Evolutionary conservation across 306 rosid genomes (phyloP).

Genomic region (Corylus americana): DNA sequence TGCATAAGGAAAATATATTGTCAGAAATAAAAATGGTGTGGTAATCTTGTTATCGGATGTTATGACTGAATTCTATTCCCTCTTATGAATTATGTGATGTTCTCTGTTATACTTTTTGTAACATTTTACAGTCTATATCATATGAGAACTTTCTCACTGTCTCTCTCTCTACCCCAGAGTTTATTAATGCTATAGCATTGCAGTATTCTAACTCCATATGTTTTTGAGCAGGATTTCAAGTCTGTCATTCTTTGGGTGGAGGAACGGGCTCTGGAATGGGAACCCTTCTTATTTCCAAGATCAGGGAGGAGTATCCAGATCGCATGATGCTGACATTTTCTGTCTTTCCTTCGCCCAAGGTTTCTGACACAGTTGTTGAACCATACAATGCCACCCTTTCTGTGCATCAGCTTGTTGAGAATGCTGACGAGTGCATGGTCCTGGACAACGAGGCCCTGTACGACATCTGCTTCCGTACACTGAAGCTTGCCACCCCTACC

Average conservation of each 20-base stretch:
- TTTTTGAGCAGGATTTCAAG: slow-evolving; percentile 44
- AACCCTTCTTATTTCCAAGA: slow-evolving; percentile 57
- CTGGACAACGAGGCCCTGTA: slow-evolving; percentile 58
- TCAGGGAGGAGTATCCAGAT: slow-evolving; percentile 62
- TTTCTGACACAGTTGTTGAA: slow-evolving; percentile 55
- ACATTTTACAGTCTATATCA: neutral
- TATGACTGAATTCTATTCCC: neutral
- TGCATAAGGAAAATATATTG: neutral
- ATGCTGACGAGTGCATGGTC: slow-evolving; percentile 60
- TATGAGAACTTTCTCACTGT: neutral
- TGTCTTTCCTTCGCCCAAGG: slow-evolving; percentile 58
- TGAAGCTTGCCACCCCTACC: slow-evolving; percentile 54
- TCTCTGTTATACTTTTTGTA: neutral
- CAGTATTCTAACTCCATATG: neutral
- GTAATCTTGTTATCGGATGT: neutral
- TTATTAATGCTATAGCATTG: neutral
- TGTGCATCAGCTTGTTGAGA: slow-evolving; percentile 56
- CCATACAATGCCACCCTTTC: slow-evolving; percentile 60
- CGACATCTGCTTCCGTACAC: slow-evolving; percentile 54
- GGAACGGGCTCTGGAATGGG: slow-evolving; percentile 66
- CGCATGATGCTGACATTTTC: slow-evolving; percentile 63
- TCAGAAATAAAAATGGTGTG: neutral
- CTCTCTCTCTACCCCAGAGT: neutral
- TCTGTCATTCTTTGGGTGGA: slow-evolving; percentile 61
- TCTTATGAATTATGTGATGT: neutral